Evolutionary conservation across 2,329 filamentous ascomycete genomes (phyloP).

Genomic region (Helminthosporium solani): DNA sequence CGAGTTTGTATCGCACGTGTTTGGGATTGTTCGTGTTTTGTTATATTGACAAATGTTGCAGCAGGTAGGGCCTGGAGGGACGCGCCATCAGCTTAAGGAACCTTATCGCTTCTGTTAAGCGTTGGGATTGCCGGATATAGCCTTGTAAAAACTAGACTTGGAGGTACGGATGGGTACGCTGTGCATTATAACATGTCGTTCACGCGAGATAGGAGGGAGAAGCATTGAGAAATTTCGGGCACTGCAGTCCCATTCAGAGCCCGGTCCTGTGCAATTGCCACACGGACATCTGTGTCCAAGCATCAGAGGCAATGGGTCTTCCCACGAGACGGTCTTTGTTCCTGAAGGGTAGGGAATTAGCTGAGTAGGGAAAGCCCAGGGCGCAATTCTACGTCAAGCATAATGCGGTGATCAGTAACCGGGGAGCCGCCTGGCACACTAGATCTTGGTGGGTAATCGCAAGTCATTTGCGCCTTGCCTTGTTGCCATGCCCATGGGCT

Average conservation of each 20-base stretch:
- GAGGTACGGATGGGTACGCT: conserved; percentile 37
- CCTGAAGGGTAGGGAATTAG: conserved; percentile 45
- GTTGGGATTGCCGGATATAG: conserved; percentile 44
- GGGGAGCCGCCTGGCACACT: conserved; percentile 40
- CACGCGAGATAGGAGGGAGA: conserved; percentile 37
- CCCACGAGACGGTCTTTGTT: conserved; percentile 47
- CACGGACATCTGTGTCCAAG: conserved; percentile 45
- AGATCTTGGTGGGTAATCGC: conserved; percentile 42
- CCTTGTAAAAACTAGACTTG: conserved; percentile 36
- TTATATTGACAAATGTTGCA: conserved; percentile 47
- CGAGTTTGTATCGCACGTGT: conserved; percentile 45
- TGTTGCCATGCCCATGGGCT: conserved; percentile 41
- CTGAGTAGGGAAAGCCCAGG: conserved; percentile 45
- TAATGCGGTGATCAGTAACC: conserved; percentile 48
- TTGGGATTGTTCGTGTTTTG: conserved; percentile 42
- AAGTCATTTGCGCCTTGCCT: conserved; percentile 39
- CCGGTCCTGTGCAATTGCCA: conserved; percentile 46
- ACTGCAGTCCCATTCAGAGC: conserved; percentile 39
- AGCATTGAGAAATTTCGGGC: conserved; percentile 44
- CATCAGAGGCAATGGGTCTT: conserved; percentile 41
- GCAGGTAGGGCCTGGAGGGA: conserved; percentile 37
- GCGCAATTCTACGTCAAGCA: conserved; percentile 47
- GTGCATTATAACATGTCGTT: conserved; percentile 43
- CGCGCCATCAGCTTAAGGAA: conserved; percentile 37
- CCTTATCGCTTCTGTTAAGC: conserved; percentile 43